Evolutionary conservation across 1,284 basidiomycete genomes (phyloP), one percentile per base, ranked within the genome.

Genomic region (Trichosporon sp.): DNA sequence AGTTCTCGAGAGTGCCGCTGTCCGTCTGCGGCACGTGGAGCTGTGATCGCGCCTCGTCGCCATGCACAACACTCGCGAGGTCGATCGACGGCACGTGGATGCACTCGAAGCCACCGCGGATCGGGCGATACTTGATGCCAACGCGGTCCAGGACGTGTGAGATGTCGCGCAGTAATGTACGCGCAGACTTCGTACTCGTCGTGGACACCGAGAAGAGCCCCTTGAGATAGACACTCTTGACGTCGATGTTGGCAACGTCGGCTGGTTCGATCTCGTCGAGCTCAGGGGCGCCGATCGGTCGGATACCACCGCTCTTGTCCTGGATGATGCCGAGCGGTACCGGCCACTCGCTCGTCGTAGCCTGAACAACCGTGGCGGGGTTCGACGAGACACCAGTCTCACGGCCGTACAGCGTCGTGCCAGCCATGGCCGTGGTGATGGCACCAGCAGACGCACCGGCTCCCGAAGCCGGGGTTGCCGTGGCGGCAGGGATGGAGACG

Each of bases 131-230:
- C 82, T 94, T 93, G 65, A 99, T 91, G 72, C 96, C 94, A 88
- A 98, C 93, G 65, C 94, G 89, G 77, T 96, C 93, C 56, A 99
- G 87, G 1, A 98, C 94, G 16, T 90, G 89, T 61, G 90, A 88
- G 74, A 99, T 91, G 82, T 98, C 95, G 46, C 88, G 85, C 78
- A 94, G 92, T 83, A 98, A 90, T 12, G 89, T 87, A 5, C 88
- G 85, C 1, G 94, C 92, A 8, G 92, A 84, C 80, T 97, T 98
- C 7, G 94, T 96, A 43, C 93, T 93, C 0, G 96, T 99, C 10
- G 96, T 99, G 38, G 94, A 92, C 51, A 98, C 96, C 89, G 92
- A 93, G 86, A 96, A 95, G 65, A 95, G 79, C 2, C 93, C 93
- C 84, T 95, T 96, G 78, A 96, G 85, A 84, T 92, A 94, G 32